These are phyloP conservation scores for Paspalum notatum DNA, from an alignment of 176 grass and related monocot genomes.

Conservation along the genomic window DNA sequence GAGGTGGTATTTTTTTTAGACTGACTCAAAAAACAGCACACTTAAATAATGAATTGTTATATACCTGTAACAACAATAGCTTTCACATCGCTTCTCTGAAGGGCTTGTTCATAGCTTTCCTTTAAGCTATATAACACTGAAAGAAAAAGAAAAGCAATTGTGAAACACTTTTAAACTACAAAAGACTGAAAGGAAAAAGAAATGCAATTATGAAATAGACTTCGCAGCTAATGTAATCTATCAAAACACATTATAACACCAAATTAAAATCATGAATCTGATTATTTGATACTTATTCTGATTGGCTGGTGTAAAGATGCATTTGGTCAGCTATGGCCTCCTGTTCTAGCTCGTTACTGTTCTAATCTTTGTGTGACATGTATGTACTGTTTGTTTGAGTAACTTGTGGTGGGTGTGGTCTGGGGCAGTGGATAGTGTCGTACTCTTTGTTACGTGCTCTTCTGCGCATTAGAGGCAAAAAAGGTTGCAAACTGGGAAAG, in stretches of 20 bases:
- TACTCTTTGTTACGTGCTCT: too few species aligned
- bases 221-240: not conserved
- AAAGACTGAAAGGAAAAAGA: conserved; percentile 54
- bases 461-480: too few species aligned
- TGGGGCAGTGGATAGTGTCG: too few species aligned
- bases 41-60: conserved; percentile 19
- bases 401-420: too few species aligned
- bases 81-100: conserved; percentile 87
- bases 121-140: conserved; percentile 78
- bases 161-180: conserved; percentile 59
- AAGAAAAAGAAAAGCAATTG: conserved; percentile 10
- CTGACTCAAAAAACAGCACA: not conserved
- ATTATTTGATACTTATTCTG: not conserved
- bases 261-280: conserved; percentile 1
- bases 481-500: not conserved
- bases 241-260: not conserved
- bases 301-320: not conserved
- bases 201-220: conserved; percentile 9
- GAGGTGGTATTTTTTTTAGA: not conserved
- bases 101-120: conserved; percentile 75
- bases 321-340: not conserved
- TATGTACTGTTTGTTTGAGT: too few species aligned
- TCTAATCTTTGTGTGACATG: too few species aligned
- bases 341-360: too few species aligned
- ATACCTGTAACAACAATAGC: conserved; percentile 87